Base-by-base conservation (phyloP, 2,329 filamentous ascomycete genomes). In the Epichloe baconii region DNA sequence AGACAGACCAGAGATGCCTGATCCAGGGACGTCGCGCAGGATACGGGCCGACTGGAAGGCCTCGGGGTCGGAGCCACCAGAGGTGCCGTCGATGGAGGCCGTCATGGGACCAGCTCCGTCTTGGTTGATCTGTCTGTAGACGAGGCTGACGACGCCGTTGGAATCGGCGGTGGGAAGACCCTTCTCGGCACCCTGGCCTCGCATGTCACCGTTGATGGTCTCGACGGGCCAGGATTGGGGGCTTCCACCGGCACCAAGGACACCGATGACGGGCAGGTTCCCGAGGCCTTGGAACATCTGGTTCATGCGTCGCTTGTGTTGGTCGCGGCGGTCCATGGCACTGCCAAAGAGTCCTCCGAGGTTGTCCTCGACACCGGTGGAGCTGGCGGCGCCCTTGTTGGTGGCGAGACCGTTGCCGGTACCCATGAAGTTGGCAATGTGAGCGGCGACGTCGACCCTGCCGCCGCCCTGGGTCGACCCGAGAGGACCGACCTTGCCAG, bases 321-420 rank as follows among this genome's bases (percentile, higher is more conserved):
- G 47, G 15, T 52, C 21, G 23, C 56, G 55, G 34, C 52, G 54
- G 23, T 58, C 56, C 47, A 55, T 58, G 35, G 49, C 45, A 38
- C 44, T 35, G 2, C 26, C 26, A 8, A 26, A 8, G 26, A 26
- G 37, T 11, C 26, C 26, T 10, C 17, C 43, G 21, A 55, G 41
- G 44, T 70, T 62, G 51, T 73, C 67, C 64, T 72, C 70, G n/a
- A 68, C 65, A 19, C 72, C 71, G 7, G 62, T 61, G 31, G 68
- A 64, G 36, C 60, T 31, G 15, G 40, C 10, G 11, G 34, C 23
- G 8, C 47, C 37, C 23, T 47, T 23, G 5, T 36, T 35, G 40
- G 35, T 10, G 19, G 36, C 7, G 7, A 36, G 36, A 3, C 44
- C 44, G 21, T 21, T 36, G 5, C 52, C 43, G 2, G 46, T 34